Base-by-base conservation (phyloP, 306 rosid species). In the Gillenia trifoliata region DNA sequence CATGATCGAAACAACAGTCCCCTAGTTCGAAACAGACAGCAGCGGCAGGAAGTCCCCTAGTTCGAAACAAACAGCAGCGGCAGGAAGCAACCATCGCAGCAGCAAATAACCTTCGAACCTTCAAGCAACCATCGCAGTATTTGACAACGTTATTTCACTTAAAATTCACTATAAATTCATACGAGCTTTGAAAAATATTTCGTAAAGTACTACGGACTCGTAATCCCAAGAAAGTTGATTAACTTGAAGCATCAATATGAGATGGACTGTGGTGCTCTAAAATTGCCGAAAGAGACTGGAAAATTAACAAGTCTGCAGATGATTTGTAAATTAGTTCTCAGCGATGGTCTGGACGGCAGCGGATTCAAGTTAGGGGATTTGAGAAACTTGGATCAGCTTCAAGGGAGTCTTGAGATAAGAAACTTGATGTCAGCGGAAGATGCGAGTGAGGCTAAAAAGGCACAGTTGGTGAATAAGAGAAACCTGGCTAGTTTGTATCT, bases 211-310 rank as follows among this genome's bases (percentile, higher is more conserved):
- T n/a, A n/a, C n/a, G n/a, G n/a, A 28, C 69, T 69, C 5, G 36
- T 28, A 1, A 33, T 26, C 6, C 11, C 13, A 13, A 8, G 28
- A 20, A 61, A 73, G 26, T 17, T 73, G 41, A 52, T 20, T 20
- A 73, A 62, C 62, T 29, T 62, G 43, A 29, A 36, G 15, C 62
- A 49, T 28, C 49, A 60, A 31, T 3, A 60, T 60, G 3, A n/a
- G n/a, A n/a, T 60, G 7, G 3, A 0, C 0, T 5, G 1, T 2
- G 0, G 1, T 5, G 0, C n/a, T 1, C 6, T 34, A 36, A 9
- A 4, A 5, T 11, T 60, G 13, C 68, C 77, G 29, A 61, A 73
- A 43, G 57, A 11, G 3, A 41, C 61, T 4, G 60, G 77, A 60
- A 26, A 22, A 41, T 43, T 60, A 41, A 41, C 55, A 4, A 5